phyloP scores from a whole-genome alignment of 2,329 filamentous ascomycete genomes.

The Knoxdaviesia capensis region DNA sequence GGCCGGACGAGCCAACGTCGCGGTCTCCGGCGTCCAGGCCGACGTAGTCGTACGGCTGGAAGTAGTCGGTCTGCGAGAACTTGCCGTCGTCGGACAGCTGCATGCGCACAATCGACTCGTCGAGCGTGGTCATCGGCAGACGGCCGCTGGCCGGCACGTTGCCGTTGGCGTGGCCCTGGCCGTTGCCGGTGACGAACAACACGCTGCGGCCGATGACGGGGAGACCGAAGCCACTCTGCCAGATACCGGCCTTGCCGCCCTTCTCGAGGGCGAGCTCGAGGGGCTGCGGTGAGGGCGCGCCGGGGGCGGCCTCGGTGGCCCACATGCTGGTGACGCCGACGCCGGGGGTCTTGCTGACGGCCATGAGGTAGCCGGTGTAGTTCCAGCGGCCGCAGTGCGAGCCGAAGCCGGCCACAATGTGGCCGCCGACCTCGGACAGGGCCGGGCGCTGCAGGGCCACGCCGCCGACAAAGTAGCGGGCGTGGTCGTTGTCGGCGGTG shows the following conservation, averaged over 20 bases:
- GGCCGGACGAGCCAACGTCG: conserved; percentile 25
- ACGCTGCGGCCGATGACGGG: conserved; percentile 18
- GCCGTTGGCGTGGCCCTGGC: conserved; percentile 18
- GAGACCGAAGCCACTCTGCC: conserved; percentile 20
- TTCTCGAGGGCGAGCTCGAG: conserved; percentile 11
- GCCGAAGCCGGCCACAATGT: conserved; percentile 30
- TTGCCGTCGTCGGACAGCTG: conserved; percentile 19
- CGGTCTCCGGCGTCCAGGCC: conserved; percentile 27
- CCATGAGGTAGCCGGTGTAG: conserved; percentile 31
- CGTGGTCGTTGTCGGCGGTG: conserved; percentile 22
- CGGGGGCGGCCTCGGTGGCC: conserved; percentile 20
- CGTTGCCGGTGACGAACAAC: conserved; percentile 18
- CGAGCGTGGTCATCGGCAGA: conserved; percentile 18
- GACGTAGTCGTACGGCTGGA: conserved; percentile 31
- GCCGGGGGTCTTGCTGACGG: conserved; percentile 21
- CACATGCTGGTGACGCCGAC: conserved; percentile 16
- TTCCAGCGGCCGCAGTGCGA: conserved; percentile 36
- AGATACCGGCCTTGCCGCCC: conserved; percentile 20
- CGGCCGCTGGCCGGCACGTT: conserved; percentile 18
- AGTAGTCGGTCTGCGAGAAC: conserved; percentile 27
- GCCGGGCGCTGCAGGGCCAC: conserved; percentile 29
- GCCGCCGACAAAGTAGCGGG: conserved; percentile 29
- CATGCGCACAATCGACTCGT: conserved; percentile 24
- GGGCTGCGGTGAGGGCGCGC: conserved; percentile 11
- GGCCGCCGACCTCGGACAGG: conserved; percentile 22